Evolutionary conservation across 345 rosid species (phyloP), one percentile per base, ranked within the genome.

Genomic region (Murraya koenigii): DNA sequence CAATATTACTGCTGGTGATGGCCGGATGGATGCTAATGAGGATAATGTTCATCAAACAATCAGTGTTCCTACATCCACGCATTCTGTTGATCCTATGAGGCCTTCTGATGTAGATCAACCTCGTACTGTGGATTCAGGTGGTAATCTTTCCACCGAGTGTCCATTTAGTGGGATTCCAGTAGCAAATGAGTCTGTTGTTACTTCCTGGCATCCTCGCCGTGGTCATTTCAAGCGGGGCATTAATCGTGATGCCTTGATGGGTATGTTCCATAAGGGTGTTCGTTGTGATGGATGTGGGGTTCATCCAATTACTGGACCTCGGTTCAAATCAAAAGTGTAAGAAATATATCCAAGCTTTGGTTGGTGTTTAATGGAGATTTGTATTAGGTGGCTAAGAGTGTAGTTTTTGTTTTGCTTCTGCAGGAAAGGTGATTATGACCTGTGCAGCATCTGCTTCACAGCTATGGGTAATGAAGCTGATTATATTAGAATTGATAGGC

Each of bases 301-400:
- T 85, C 85, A 84, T 85, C 98, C 99, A 22, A 97, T 97, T 38
- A 87, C 89, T 39, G 99, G 99, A 33, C 90, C 91, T 75, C 89
- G 99, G 13, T 93, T 86, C 82, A 94, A 90, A 84, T 97, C 99
- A 7, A 93, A 85, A 87, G 92, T 93, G 99, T 97, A 93, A 89
- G 97, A 67, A 58, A 17, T 35, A 15, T 69, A 2, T 66, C 32
- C 55, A 63, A 5, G 30, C 47, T 35, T 23, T 72, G 30, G 1
- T 5, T 55, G 39, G 26, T 36, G 26, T 26, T 6, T 33, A 36
- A 19, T 67, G 13, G 28, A 52, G 23, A 5, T 22, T 49, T 67
- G 1, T 22, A 0, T 20, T 52, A 6, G 30, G 4, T 78, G 30
- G 30, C 19, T 75, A 22, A 44, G 41, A 17, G 25, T 64, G 58